Evolutionary conservation across 176 grass and related monocot genomes (phyloP), one percentile per base, ranked within the genome.

Genomic region (Eleusine indica): DNA sequence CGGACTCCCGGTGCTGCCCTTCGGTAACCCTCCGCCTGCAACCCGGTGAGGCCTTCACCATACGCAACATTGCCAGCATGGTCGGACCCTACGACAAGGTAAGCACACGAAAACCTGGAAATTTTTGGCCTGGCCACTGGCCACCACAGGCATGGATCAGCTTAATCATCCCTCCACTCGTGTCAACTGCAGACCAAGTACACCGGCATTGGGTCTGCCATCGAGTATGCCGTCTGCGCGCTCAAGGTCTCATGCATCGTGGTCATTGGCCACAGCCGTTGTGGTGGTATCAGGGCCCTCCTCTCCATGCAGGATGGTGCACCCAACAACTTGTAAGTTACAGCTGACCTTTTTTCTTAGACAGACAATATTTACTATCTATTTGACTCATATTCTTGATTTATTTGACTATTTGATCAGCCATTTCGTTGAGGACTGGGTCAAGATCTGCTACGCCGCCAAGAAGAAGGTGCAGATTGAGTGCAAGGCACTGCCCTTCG

Each of bases 361-460:
- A 35, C 32, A 35, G 32, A 35, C 32, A 4, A 43, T 43, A 43
- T 64, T 3, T 9, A 63, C 9, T 10, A 28, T n/a, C n/a, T 53
- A 14, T 56, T 15, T 82, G 22, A 83, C 17, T 69, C 9, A 47
- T 58, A 9, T 5, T 84, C 19, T 60, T 2, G 37, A 4, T 70
- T 70, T 21, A 7, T 66, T 53, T 47, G 19, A 43, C 54, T 4
- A 11, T 41, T n/a, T 8, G 1, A 6, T 2, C 73, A 98, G 96
- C 65, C 87, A 94, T 48, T 98, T 95, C 70, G 94, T 98, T 0
- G 96, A 98, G 91, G 89, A 94, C 29, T 98, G 96, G 96, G 96
- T 98, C 42, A 94, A 87, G 77, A 86, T 95, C 10, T 83, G 93
- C 6, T 78, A 48, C 17, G 76, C 78, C 0, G 96, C 93, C 4